Evolutionary conservation across 768 basidiomycete genomes (phyloP).

Genomic region (Suillus variegatus): DNA sequence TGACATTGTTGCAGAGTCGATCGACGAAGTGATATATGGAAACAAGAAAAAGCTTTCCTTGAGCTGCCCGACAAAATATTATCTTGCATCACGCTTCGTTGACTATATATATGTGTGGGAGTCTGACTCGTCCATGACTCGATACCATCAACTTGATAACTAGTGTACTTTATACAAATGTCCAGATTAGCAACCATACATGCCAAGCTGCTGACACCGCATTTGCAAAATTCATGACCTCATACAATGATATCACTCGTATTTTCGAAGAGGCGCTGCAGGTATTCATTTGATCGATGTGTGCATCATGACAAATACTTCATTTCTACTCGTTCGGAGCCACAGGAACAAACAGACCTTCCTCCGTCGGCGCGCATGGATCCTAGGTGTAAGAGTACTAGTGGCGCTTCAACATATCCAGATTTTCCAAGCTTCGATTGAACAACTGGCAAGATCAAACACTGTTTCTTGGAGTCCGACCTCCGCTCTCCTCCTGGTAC

Average conservation of each 20-base stretch:
- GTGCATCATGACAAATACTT: not conserved
- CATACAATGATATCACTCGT: not conserved
- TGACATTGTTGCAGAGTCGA: not conserved
- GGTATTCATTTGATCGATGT: not conserved
- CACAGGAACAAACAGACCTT: not conserved
- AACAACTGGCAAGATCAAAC: no score
- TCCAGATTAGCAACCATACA: not conserved
- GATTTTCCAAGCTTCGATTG: no score
- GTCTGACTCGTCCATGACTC: not conserved
- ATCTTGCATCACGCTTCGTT: not conserved
- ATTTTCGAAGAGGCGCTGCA: not conserved
- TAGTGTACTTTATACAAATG: not conserved
- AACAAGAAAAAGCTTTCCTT: not conserved
- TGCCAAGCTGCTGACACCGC: not conserved
- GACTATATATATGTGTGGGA: not conserved
- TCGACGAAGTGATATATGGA: not conserved
- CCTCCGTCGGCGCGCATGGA: not conserved
- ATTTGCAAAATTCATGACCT: not conserved
- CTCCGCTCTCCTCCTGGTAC: no score
- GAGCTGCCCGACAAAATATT: not conserved
- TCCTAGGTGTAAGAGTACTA: no score
- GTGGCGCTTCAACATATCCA: no score
- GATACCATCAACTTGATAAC: not conserved
- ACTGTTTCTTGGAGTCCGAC: no score
- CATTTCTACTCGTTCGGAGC: not conserved